Evolutionary conservation across 768 basidiomycete species (phyloP).

Genomic region (Gelatoporia subvermispora): DNA sequence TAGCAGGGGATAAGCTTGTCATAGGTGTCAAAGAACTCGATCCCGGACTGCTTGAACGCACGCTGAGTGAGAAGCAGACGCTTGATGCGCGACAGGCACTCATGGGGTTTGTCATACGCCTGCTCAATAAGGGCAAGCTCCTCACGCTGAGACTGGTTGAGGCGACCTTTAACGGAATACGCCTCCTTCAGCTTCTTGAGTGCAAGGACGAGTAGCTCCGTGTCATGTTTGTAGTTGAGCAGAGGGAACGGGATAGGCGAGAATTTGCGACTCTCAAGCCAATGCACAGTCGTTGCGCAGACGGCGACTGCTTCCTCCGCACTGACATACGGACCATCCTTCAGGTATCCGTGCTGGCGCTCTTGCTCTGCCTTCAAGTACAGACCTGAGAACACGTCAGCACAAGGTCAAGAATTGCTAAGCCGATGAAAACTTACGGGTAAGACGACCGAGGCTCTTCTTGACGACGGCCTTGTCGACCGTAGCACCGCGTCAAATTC

Average conservation of each 20-base stretch:
- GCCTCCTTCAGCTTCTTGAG: constrained; percentile 99
- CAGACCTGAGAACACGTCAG: constrained; percentile 42
- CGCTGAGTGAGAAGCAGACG: constrained; percentile 93
- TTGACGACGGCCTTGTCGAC: constrained; percentile 99
- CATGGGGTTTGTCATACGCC: constrained; percentile 98
- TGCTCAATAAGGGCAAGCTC: constrained; percentile 98
- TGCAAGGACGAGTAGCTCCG: constrained; percentile 92
- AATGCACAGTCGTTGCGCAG: constrained; percentile 97
- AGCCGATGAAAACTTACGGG: constrained; percentile 51
- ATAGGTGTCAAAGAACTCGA: constrained; percentile 96
- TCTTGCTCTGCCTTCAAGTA: constrained; percentile 99
- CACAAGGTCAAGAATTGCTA: neutral
- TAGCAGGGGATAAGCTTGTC: constrained; percentile 99
- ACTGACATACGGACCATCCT: constrained; percentile 98
- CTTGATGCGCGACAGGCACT: constrained; percentile 98
- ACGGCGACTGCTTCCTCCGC: constrained; percentile 99
- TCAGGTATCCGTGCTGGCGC: constrained; percentile 95
- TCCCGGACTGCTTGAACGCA: constrained; percentile 97
- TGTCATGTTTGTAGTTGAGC: constrained; percentile 98
- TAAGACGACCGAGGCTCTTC: constrained; percentile 97
- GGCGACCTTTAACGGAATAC: constrained; percentile 93
- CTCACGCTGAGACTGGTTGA: constrained; percentile 97
- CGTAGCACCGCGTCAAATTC: constrained; percentile 93
- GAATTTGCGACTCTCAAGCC: constrained; percentile 97
- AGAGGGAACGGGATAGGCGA: constrained; percentile 99